phyloP scores from a whole-genome alignment of 2,329 filamentous ascomycete species.

The Pyrenochaeta sp. region DNA sequence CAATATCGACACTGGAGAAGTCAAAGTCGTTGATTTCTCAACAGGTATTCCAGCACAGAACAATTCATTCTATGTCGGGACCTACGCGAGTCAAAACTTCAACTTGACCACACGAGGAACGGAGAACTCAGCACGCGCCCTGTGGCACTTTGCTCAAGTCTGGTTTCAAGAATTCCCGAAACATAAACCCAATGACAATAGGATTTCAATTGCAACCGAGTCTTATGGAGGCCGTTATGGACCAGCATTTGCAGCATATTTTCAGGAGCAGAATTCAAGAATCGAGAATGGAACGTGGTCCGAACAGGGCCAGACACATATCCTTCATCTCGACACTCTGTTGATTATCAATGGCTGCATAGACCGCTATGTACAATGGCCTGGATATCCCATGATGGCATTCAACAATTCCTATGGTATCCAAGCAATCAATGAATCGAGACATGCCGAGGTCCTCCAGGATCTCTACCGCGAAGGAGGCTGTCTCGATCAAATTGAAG shows the following conservation, averaged over 20 bases:
- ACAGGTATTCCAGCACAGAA: slow-evolving; percentile 55
- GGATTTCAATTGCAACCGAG: slow-evolving; percentile 58
- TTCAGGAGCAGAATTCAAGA: slow-evolving; percentile 63
- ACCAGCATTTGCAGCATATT: slow-evolving; percentile 63
- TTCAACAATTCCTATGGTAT: slow-evolving; percentile 69
- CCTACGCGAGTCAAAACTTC: slow-evolving; percentile 56
- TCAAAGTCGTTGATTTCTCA: slow-evolving; percentile 39
- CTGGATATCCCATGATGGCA: slow-evolving; percentile 58
- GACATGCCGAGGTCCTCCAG: slow-evolving; percentile 56
- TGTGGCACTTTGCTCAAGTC: slow-evolving; percentile 66
- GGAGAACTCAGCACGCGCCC: slow-evolving; percentile 60
- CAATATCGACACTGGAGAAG: slow-evolving; percentile 31
- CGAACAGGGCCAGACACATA: slow-evolving; percentile 43
- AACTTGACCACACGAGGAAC: slow-evolving; percentile 59
- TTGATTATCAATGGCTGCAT: slow-evolving; percentile 66
- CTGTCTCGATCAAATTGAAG: slow-evolving; percentile 61
- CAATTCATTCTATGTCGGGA: slow-evolving; percentile 61
- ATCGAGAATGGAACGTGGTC: slow-evolving; percentile 54
- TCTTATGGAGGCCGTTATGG: slow-evolving; percentile 67
- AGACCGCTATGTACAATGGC: slow-evolving; percentile 58
- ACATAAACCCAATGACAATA: slow-evolving; percentile 66
- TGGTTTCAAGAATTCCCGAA: slow-evolving; percentile 70
- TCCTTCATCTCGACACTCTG: slow-evolving; percentile 58
- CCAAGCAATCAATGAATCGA: slow-evolving; percentile 57
- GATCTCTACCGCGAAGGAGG: slow-evolving; percentile 57